Conservation (phyloP, 2,329 filamentous ascomycete genomes). For the Apiospora saccharicola region DNA sequence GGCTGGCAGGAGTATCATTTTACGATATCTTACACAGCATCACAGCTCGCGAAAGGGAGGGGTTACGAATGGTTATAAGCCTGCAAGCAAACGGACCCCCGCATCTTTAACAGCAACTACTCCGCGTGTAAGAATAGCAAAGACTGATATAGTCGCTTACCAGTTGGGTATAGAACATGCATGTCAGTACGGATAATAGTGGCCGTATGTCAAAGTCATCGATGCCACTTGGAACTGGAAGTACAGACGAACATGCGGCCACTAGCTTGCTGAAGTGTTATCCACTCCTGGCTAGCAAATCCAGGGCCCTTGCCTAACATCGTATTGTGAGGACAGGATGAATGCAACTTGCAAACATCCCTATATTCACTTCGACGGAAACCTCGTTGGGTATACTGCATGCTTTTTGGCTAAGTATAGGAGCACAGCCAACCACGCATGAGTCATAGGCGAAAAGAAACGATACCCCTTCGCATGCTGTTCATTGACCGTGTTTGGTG, state of each 20-base stretch:
- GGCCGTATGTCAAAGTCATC: neutral
- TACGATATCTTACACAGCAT: slow-evolving; percentile 1
- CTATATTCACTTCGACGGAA: neutral
- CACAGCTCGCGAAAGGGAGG: neutral
- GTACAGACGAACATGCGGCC: slow-evolving; percentile 15
- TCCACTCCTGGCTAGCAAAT: neutral
- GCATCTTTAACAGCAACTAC: neutral
- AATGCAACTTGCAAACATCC: neutral
- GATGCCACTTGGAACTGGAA: neutral
- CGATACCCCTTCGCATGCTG: neutral
- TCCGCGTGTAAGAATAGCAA: neutral
- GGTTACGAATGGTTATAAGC: neutral
- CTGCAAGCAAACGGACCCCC: neutral
- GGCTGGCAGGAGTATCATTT: neutral
- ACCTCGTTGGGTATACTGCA: neutral
- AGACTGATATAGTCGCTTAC: neutral
- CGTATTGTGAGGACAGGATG: neutral
- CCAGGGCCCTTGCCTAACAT: neutral
- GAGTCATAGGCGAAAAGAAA: neutral
- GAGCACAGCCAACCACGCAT: neutral
- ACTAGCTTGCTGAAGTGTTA: neutral
- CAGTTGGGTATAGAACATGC: neutral
- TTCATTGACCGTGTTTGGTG: slow-evolving; percentile 1
- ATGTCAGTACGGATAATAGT: neutral
- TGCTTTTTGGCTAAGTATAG: neutral